Evolutionary conservation across 345 rosid genomes (phyloP).

Genomic region (Bruguiera sexangula): DNA sequence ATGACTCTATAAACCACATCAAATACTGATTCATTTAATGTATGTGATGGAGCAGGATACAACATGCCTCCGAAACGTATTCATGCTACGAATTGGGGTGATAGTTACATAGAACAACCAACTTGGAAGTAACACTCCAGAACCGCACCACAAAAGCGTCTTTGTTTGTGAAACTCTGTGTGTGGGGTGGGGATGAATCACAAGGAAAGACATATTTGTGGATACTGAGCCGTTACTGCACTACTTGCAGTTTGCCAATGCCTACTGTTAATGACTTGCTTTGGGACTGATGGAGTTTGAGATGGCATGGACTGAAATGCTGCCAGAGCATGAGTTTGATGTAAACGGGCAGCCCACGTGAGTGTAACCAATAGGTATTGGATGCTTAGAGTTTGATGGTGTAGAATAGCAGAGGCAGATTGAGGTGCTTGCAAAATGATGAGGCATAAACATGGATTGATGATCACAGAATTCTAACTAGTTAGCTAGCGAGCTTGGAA

Average conservation of each 20-base stretch:
- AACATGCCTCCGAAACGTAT: no score
- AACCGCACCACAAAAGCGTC: no score
- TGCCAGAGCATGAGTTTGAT: conserved; percentile 29
- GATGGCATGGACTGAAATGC: conserved; percentile 25
- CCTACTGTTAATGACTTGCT: conserved; percentile 16
- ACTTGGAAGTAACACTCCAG: no score
- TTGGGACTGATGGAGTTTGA: conserved; percentile 23
- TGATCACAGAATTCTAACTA: no score
- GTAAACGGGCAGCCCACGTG: conserved; percentile 22
- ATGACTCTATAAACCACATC: not conserved
- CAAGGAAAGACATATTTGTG: not conserved
- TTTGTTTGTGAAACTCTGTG: no score
- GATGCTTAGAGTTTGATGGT: conserved; percentile 17
- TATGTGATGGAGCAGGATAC: not conserved
- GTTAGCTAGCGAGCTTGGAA: no score
- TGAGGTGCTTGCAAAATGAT: conserved; percentile 18
- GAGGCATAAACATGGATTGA: conserved; percentile 14
- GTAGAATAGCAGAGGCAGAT: conserved; percentile 10
- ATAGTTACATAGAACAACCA: no score
- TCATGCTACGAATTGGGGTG: no score
- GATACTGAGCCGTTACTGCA: not conserved
- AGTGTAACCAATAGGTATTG: conserved; percentile 30
- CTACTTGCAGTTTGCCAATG: conserved; percentile 17
- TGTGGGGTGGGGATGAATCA: no score
- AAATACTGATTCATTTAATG: not conserved